Evolutionary conservation across 768 basidiomycete genomes (phyloP), one percentile per base, ranked within the genome.

Genomic region (Boletus tylopilopsis): DNA sequence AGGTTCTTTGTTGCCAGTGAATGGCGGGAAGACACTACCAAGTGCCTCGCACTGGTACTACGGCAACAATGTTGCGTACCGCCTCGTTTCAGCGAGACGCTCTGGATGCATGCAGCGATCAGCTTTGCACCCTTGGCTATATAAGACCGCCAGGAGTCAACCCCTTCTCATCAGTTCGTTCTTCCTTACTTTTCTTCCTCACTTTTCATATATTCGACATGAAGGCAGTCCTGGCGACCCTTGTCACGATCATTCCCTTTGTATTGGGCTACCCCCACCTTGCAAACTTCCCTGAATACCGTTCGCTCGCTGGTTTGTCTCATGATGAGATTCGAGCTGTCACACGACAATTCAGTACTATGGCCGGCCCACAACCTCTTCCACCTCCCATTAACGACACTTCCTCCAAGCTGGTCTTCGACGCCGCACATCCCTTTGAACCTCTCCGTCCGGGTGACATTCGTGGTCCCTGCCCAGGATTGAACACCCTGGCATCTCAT

Each of bases 401-500:
- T 0, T 50, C 61, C 6, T 35, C 58, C 22, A 63, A 62, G 12
- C 13, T 30, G 29, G 29, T 30, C 29, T 11, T 11, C 22, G 62
- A 61, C 24, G 35, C 5, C 1, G 45, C 33, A 10, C 61, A 57
- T 9, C 55, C 55, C 19, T 61, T 42, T 25, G 0, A 30, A 4
- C 45, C 47, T 13, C 47, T 49, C 25, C 25, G 0, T 23, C 57
- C 57, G 5, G 51, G 54, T 32, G 58, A 63, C 22, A 47, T 57
- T 30, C 55, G 60, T 33, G 58, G 51, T 12, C 61, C 60, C 7
- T 61, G 47, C 35, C 57, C 60, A 0, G 61, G 61, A 41, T 30
- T 61, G 46, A 56, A 63, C 22, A 63, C 58, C 7, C 42, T 63
- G 1, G 57, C 61, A 4, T 49, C 51, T 45, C 60, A 64, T 4